These are phyloP conservation scores for Entrophospora sp. DNA, from an alignment of 192 early-diverging fungal genomes.

Conservation along the genomic window DNA sequence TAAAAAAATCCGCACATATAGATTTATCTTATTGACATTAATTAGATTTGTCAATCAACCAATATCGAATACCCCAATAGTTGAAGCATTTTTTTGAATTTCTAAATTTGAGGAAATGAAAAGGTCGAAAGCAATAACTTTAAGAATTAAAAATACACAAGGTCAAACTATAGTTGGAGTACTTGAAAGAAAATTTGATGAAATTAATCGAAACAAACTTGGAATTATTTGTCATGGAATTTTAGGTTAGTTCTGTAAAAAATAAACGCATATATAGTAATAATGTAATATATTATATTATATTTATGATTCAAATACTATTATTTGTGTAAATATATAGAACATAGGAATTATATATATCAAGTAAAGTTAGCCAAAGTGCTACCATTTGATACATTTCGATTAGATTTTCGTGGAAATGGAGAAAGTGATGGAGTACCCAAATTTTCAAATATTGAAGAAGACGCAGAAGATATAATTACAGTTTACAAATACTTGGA, in stretches of 20 bases:
- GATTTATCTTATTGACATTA: too few species aligned
- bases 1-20: too few species aligned
- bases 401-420: conserved; percentile 35
- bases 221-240: conserved; percentile 24
- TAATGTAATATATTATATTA: not conserved
- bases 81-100: too few species aligned
- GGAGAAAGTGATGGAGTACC: conserved; percentile 26
- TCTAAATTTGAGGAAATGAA: too few species aligned
- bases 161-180: conserved; percentile 23
- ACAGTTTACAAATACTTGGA: not conserved
- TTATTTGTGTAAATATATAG: conserved; percentile 2
- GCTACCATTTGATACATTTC: conserved; percentile 27
- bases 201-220: not conserved
- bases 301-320: not conserved
- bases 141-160: conserved; percentile 15
- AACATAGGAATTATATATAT: conserved; percentile 31
- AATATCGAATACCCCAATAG: too few species aligned
- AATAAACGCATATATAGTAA: too few species aligned
- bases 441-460: conserved; percentile 22
- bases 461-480: not conserved
- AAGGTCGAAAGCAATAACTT: too few species aligned
- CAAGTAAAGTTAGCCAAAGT: conserved; percentile 25
- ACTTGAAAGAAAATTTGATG: conserved; percentile 16
- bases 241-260: too few species aligned
- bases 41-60: too few species aligned